Percentiles rank a stretch among this genome's conserved stretches.
Evolutionary conservation across 2,329 filamentous ascomycete species (phyloP).

Genomic region (Exophiala aquamarina): DNA sequence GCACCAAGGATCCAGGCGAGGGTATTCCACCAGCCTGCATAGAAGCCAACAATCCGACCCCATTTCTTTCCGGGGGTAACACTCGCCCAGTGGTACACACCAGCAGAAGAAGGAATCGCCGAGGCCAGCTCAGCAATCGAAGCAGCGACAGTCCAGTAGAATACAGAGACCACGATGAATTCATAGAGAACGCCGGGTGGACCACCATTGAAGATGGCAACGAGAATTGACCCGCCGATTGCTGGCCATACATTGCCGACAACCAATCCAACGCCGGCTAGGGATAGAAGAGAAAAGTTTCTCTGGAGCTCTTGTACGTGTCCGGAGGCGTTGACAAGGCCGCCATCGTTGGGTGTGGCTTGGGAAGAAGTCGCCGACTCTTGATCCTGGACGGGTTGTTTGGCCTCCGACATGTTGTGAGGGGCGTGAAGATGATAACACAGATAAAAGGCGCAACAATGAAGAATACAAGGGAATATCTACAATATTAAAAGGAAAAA

Average conservation of each 20-base stretch:
- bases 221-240: conserved; percentile 23
- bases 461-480: too few relatives aligned
- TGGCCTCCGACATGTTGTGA: background rate
- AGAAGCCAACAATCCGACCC: conserved; percentile 52
- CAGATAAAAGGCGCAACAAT: too few relatives aligned
- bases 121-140: conserved; percentile 62
- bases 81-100: conserved; percentile 63
- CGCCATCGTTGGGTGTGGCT: background rate
- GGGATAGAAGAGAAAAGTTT: conserved; percentile 61
- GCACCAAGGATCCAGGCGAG: conserved; percentile 62
- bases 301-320: conserved; percentile 63
- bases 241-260: conserved; percentile 63
- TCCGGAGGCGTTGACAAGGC: conserved; percentile 60
- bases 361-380: background rate
- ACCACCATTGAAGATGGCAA: conserved; percentile 27
- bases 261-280: conserved; percentile 61
- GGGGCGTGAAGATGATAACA: too few relatives aligned
- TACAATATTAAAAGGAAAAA: background rate
- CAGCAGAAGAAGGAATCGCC: conserved; percentile 60
- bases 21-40: conserved; percentile 47
- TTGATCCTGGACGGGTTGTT: background rate
- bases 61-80: conserved; percentile 56
- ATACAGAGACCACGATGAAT: conserved; percentile 52
- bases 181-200: conserved; percentile 60
- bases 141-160: conserved; percentile 60